Evolutionary conservation across 768 basidiomycete genomes (phyloP), one percentile per base, ranked within the genome.

Genomic region (Cystobasidium ongulense): DNA sequence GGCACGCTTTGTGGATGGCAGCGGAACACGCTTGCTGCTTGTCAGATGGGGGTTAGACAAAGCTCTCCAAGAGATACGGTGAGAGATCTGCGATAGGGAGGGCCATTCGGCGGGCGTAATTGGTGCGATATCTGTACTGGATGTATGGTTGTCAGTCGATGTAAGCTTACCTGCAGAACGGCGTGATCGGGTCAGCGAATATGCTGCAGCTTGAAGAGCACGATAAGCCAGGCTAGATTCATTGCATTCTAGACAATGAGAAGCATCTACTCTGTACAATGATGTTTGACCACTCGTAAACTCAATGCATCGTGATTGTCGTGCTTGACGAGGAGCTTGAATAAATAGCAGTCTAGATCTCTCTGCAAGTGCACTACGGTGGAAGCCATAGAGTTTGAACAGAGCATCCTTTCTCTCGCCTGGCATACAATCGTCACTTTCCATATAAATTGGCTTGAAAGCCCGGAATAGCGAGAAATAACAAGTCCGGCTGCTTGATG

Each of bases 391-490:
- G 36, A 46, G 36, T 13, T 5, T 36, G 38, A 38, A 41, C 38
- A 64, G 25, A 27, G 38, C 63, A 38, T 21, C 38, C 63, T 46
- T 64, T 31, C 63, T 64, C 63, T 64, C 25, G 36, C 63, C 63
- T 64, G 41, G 63, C 63, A 35, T 64, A 64, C 63, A 64, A 64
- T 64, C 63, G 35, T 36, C 63, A 46, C 63, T 64, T 38, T 46
- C 63, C 63, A 46, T 64, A 36, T 25, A 15, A 35, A 27, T 8
- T 41, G 25, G 25, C 63, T 39, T 64, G 63, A 46, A n/a, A 64
- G 36, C 25, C 36, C 63, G 57, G 57, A 59, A 59, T 27, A 64
- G 35, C 63, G 63, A 64, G 63, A 64, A 64, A 64, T 64, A 64
- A 64, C 63, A 36, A 64, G 39, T 38, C 63, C 41, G 63, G 63